A percentile compares a stretch with the other conserved stretches of the same genome.
phyloP scores from a whole-genome alignment of 345 rosid genomes.

The Rhizophora apiculata region DNA sequence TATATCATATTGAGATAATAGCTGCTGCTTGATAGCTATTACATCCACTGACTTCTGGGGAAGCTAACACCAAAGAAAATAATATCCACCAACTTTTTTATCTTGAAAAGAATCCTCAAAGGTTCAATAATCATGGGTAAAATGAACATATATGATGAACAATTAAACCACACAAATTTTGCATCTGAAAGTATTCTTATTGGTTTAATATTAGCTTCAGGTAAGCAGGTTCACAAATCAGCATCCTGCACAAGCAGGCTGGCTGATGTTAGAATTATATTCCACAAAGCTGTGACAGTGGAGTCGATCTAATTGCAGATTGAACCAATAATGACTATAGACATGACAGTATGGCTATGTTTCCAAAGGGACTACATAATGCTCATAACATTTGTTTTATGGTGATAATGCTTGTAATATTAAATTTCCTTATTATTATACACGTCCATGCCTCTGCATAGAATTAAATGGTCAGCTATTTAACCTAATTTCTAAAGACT shows the following conservation, averaged over 20 bases:
- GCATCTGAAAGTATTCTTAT: background rate
- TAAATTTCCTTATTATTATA: too few species aligned
- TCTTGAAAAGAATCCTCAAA: slow-evolving; percentile 5
- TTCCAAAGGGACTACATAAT: too few species aligned
- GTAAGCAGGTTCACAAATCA: background rate
- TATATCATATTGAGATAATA: slow-evolving; percentile 78
- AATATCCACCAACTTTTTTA: background rate
- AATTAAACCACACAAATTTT: background rate
- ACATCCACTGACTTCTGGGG: slow-evolving; percentile 74
- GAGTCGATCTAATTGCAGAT: too few species aligned
- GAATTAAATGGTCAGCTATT: too few species aligned
- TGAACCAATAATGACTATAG: too few species aligned
- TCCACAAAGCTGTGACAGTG: too few species aligned
- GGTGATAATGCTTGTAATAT: too few species aligned
- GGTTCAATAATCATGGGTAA: background rate
- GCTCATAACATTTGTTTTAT: too few species aligned
- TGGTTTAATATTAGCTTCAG: background rate
- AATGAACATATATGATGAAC: slow-evolving; percentile 1
- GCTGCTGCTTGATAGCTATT: slow-evolving; percentile 68
- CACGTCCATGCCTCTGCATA: too few species aligned
- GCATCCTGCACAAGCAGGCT: background rate
- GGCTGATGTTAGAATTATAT: background rate
- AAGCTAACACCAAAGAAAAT: slow-evolving; percentile 48
- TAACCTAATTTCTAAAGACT: too few species aligned
- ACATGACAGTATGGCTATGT: too few species aligned